phyloP scores from a whole-genome alignment of 2,329 filamentous ascomycete genomes.

The Aspergillus sp. region DNA sequence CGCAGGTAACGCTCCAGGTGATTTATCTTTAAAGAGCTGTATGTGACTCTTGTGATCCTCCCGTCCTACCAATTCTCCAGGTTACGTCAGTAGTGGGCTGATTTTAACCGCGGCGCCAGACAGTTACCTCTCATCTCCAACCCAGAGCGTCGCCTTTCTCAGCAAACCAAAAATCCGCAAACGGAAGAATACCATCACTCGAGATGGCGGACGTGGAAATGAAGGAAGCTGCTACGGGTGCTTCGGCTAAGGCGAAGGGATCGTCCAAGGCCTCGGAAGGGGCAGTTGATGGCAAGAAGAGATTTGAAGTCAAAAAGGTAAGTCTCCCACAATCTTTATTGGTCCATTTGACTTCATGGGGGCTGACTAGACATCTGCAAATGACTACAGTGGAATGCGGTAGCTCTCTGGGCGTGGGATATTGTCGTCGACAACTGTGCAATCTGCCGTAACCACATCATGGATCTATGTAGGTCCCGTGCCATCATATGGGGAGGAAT shows the following conservation, averaged over 20 bases:
- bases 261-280: constrained; percentile 54
- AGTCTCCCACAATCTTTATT: constrained; percentile 8
- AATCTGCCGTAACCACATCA: constrained; percentile 99
- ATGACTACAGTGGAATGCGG: constrained; percentile 82
- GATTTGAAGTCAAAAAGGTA: constrained; percentile 99
- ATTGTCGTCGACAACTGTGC: constrained; percentile 99
- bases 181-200: background rate
- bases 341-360: background rate
- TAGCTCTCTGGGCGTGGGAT: constrained; percentile 98
- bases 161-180: background rate
- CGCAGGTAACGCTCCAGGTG: background rate
- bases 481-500: background rate
- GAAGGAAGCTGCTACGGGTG: constrained; percentile 71
- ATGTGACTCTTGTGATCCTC: background rate
- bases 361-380: constrained; percentile 14
- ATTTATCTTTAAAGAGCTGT: background rate
- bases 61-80: background rate
- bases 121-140: background rate
- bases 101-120: background rate
- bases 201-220: constrained; percentile 94
- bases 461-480: constrained; percentile 80
- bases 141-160: background rate
- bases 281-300: constrained; percentile 73
- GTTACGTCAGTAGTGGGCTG: background rate
- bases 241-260: constrained; percentile 54